These are phyloP conservation scores for Miscanthus lutarioriparius DNA, from an alignment of 176 grass and related monocot genomes.

Conservation along the genomic window DNA sequence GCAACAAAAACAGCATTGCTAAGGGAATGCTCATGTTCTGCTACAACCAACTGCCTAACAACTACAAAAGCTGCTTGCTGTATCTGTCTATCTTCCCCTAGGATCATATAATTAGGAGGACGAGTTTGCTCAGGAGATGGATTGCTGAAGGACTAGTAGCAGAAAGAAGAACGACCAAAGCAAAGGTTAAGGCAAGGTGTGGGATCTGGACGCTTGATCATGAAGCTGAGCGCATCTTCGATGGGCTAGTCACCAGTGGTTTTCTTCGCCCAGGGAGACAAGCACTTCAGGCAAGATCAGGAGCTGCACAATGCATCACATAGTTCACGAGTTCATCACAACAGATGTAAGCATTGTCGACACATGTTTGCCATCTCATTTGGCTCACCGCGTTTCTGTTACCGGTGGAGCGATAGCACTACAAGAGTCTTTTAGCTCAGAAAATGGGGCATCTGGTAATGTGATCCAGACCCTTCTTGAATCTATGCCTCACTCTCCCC, in stretches of 20 bases:
- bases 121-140: slow-evolving; percentile 20
- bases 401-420: neutral
- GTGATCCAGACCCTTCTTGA: neutral
- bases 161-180: accelerated
- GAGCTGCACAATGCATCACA: neutral
- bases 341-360: neutral
- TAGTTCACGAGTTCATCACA: no score
- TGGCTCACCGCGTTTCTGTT: slow-evolving; percentile 17
- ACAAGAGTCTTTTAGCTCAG: neutral
- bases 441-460: no score
- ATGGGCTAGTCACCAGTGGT: no score
- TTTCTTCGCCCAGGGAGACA: no score
- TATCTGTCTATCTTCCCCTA: slow-evolving; percentile 9
- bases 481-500: neutral
- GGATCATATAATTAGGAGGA: slow-evolving; percentile 12
- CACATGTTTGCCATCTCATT: neutral
- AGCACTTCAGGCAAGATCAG: neutral
- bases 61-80: neutral
- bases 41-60: neutral
- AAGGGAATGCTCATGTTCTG: neutral
- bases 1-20: no score
- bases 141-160: neutral
- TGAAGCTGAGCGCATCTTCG: neutral
- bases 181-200: neutral
- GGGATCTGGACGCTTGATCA: neutral